Evolutionary conservation across 164 flowering plant species (phyloP).

Genomic region (Vitis riparia): DNA sequence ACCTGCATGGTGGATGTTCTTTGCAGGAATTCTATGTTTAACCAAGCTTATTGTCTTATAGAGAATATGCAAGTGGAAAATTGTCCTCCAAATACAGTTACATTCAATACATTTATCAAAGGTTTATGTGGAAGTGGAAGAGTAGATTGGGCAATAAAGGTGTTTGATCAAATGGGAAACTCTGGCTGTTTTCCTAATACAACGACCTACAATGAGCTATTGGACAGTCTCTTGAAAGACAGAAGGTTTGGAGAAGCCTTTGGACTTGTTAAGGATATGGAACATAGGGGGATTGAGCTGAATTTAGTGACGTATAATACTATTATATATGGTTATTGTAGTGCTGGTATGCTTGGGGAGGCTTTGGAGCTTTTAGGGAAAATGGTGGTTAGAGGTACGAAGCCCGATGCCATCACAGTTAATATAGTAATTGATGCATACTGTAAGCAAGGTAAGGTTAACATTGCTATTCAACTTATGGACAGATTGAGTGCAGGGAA

Average conservation of each 20-base stretch:
- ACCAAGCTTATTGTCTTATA: constrained; percentile 56
- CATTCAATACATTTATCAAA: constrained; percentile 64
- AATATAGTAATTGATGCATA: constrained; percentile 63
- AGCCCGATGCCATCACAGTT: constrained; percentile 58
- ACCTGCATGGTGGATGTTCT: constrained; percentile 83
- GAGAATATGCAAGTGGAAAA: constrained; percentile 54
- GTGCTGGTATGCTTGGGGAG: constrained; percentile 40
- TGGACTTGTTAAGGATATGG: constrained; percentile 50
- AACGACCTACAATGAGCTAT: constrained; percentile 67
- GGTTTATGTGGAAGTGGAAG: constrained; percentile 58
- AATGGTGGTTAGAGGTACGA: constrained; percentile 62
- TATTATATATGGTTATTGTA: constrained; percentile 50
- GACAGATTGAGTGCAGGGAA: constrained; percentile 29
- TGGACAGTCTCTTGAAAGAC: constrained; percentile 59
- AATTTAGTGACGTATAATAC: constrained; percentile 68
- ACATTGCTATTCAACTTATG: constrained; percentile 44
- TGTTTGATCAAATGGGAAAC: constrained; percentile 53
- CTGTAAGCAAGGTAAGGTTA: constrained; percentile 54
- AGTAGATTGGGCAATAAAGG: constrained; percentile 54
- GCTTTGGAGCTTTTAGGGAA: constrained; percentile 51
- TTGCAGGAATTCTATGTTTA: constrained; percentile 58
- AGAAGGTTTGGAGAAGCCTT: constrained; percentile 36
- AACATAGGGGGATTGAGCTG: constrained; percentile 37
- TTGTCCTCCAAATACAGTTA: constrained; percentile 65
- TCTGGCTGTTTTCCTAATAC: constrained; percentile 55